A percentile compares a stretch with the other conserved stretches of the same genome.
Conservation (phyloP, 441 rosid genomes). For the Jatropha multifida region DNA sequence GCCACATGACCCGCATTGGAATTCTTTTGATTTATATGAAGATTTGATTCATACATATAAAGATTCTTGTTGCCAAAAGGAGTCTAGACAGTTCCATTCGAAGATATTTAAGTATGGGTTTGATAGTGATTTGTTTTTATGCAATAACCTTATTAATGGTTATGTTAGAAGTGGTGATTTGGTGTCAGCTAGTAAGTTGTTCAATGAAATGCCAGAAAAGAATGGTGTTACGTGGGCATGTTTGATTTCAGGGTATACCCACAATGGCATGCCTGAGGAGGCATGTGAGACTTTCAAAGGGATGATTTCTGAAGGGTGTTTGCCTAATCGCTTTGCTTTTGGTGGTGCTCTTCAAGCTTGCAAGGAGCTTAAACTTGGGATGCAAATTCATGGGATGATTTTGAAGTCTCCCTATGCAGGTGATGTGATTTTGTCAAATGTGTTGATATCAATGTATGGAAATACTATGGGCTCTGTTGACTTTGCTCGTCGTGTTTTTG, state of each 20-base stretch:
- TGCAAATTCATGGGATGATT: constrained; percentile 72
- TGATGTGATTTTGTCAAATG: constrained; percentile 61
- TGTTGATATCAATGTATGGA: constrained; percentile 77
- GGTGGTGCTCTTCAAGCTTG: constrained; percentile 73
- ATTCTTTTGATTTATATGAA: constrained; percentile 30
- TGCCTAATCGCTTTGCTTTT: constrained; percentile 59
- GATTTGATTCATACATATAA: constrained; percentile 32
- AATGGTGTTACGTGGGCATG: constrained; percentile 80
- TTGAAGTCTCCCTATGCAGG: constrained; percentile 48
- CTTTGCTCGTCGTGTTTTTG: constrained; percentile 55
- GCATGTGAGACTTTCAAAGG: constrained; percentile 49
- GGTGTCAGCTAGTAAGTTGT: constrained; percentile 52
- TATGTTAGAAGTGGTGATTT: constrained; percentile 46
- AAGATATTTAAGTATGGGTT: constrained; percentile 49
- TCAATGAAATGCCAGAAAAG: constrained; percentile 66
- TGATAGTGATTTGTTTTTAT: constrained; percentile 48
- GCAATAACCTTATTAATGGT: constrained; percentile 64
- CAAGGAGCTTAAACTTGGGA: constrained; percentile 57
- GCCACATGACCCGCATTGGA: constrained; percentile 12
- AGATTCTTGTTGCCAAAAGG: constrained; percentile 31
- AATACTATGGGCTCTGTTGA: constrained; percentile 37
- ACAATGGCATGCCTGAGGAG: constrained; percentile 49
- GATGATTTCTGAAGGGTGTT: constrained; percentile 52
- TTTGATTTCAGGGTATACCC: constrained; percentile 66
- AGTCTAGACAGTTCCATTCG: constrained; percentile 49